Percentiles rank a stretch among this genome's conserved stretches.
Conservation (phyloP, 805 yeast species). For the Candida patagonica region DNA sequence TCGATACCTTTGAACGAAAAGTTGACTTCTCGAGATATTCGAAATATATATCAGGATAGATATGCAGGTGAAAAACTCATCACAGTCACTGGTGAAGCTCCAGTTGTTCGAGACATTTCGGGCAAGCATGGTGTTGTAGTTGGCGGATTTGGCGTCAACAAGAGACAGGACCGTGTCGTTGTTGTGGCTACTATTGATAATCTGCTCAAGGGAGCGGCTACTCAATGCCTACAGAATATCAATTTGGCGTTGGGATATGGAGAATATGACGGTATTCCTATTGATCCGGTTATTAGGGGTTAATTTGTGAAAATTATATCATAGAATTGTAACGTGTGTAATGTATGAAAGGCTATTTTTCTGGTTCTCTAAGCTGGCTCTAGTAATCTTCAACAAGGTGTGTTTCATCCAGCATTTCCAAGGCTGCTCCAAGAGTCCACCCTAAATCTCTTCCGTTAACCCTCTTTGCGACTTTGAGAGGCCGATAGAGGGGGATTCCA, state of each 20-base stretch:
- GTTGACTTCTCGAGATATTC: conserved; percentile 70
- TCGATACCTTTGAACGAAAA: conserved; percentile 67
- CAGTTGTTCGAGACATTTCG: conserved; percentile 80
- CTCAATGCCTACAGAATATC: conserved; percentile 95
- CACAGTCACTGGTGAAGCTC: conserved; percentile 83
- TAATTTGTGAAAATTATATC: conserved; percentile 4
- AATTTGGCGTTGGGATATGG: conserved; percentile 83
- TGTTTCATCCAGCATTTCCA: conserved; percentile 6
- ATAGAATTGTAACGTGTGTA: neutral
- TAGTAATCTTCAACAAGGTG: neutral
- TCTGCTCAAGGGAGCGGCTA: conserved; percentile 94
- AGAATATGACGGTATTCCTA: conserved; percentile 91
- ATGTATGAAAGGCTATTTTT: neutral
- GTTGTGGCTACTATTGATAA: conserved; percentile 94
- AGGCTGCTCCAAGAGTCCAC: conserved; percentile 95
- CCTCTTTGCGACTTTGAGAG: conserved; percentile 80
- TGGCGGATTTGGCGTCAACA: conserved; percentile 93
- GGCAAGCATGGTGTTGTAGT: conserved; percentile 92
- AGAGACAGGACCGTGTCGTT: conserved; percentile 82
- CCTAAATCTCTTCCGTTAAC: conserved; percentile 85
- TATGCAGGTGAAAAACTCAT: conserved; percentile 82
- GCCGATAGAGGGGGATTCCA: conserved; percentile 82
- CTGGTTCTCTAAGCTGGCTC: neutral
- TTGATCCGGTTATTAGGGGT: conserved; percentile 23
- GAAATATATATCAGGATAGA: conserved; percentile 78